Conservation (phyloP, 352 stramenopile species). For the Phytophthora colocasiae region DNA sequence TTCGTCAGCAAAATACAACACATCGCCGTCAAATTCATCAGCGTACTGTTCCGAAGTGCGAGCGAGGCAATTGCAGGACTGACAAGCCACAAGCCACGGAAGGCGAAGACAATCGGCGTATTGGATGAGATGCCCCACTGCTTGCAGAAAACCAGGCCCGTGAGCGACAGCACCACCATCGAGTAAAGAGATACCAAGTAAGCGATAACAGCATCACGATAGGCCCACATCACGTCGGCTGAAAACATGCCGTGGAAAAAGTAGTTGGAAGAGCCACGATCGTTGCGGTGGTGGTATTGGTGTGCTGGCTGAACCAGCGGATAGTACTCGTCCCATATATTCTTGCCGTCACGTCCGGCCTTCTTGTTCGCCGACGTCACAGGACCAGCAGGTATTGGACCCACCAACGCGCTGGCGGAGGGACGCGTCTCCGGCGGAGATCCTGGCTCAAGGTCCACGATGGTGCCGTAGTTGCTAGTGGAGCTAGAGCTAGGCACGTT, state of each 20-base stretch:
- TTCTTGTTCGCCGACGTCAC: constrained; percentile 23
- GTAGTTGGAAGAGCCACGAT: constrained; percentile 77
- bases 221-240: constrained; percentile 86
- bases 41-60: constrained; percentile 77
- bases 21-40: neutral
- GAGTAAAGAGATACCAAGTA: constrained; percentile 82
- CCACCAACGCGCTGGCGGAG: constrained; percentile 33
- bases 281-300: constrained; percentile 82
- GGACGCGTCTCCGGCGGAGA: constrained; percentile 13
- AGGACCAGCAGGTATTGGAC: constrained; percentile 23
- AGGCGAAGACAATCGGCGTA: constrained; percentile 61
- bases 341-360: constrained; percentile 43
- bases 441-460: constrained; percentile 40
- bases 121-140: constrained; percentile 70
- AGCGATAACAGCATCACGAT: constrained; percentile 82
- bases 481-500: constrained; percentile 19
- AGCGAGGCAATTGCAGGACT: constrained; percentile 76
- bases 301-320: constrained; percentile 85
- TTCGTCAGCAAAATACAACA: neutral
- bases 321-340: constrained; percentile 92
- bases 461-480: constrained; percentile 46
- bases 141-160: constrained; percentile 86
- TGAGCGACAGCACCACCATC: constrained; percentile 83
- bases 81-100: constrained; percentile 73
- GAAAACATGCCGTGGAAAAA: constrained; percentile 91